phyloP scores from a whole-genome alignment of 345 rosid genomes.

The Gossypium raimondii region DNA sequence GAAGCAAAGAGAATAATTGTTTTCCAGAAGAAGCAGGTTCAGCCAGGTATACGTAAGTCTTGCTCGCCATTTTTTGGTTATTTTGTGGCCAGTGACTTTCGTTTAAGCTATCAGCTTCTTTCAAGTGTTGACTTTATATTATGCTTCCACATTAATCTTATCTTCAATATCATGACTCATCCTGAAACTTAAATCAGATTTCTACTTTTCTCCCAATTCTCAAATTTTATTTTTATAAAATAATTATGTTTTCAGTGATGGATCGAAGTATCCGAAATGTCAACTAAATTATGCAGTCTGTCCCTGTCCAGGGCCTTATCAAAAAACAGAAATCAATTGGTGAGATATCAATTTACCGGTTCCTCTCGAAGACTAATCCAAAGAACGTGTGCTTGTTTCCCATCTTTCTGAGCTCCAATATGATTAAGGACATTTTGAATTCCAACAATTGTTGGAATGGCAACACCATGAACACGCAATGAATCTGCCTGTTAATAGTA shows the following conservation, averaged over 20 bases:
- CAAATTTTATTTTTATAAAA: background rate
- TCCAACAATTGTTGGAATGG: conserved; percentile 82
- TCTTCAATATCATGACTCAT: background rate
- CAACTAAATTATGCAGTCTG: conserved; percentile 1
- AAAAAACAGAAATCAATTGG: background rate
- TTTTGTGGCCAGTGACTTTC: background rate
- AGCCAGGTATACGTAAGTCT: background rate
- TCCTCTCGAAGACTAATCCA: conserved; percentile 98
- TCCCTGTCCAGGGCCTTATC: background rate
- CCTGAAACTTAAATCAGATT: background rate
- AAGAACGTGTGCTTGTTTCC: conserved; percentile 53
- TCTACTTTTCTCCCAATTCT: conserved; percentile 2
- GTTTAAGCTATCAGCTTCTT: background rate
- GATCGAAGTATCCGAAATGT: background rate
- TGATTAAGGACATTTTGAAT: conserved; percentile 83
- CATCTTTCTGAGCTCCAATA: conserved; percentile 65
- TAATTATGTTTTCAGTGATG: background rate
- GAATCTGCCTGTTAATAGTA: conserved; percentile 59
- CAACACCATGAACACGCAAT: conserved; percentile 83
- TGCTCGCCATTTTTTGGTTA: conserved; percentile 1
- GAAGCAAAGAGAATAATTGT: background rate
- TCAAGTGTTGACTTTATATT: background rate
- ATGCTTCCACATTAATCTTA: background rate
- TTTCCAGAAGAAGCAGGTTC: background rate
- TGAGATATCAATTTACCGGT: conserved; percentile 49